Conservation (phyloP, 2,329 filamentous ascomycete genomes). For the Aspergillus pseudoviridinutans region DNA sequence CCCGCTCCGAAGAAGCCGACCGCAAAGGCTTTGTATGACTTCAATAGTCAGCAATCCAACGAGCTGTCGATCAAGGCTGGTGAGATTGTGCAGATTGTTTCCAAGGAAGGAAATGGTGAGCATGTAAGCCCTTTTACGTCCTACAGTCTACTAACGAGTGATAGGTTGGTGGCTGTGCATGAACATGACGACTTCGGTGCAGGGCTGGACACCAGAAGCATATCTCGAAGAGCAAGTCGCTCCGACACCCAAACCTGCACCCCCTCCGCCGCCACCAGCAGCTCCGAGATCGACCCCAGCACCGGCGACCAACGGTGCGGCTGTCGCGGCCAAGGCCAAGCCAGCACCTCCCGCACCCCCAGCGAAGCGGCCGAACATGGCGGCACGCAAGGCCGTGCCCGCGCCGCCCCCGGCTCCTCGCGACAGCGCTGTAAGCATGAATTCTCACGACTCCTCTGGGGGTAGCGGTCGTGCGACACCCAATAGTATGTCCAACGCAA, state of each 20-base stretch:
- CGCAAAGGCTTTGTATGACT: constrained; percentile 91
- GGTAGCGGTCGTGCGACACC: constrained; percentile 68
- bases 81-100: constrained; percentile 81
- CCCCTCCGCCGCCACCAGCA: constrained; percentile 47
- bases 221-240: constrained; percentile 76
- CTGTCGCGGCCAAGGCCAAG: constrained; percentile 52
- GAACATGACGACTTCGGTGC: constrained; percentile 61
- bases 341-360: constrained; percentile 73
- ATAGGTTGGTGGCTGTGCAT: constrained; percentile 95
- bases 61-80: constrained; percentile 77
- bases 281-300: constrained; percentile 55
- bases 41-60: constrained; percentile 76
- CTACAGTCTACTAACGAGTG: constrained; percentile 21
- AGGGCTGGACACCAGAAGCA: constrained; percentile 90
- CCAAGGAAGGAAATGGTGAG: constrained; percentile 93
- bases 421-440: constrained; percentile 56
- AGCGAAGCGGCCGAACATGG: constrained; percentile 69
- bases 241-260: constrained; percentile 57
- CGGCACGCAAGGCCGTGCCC: constrained; percentile 66
- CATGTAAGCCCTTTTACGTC: constrained; percentile 5
- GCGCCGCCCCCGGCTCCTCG: constrained; percentile 62
- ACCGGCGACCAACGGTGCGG: constrained; percentile 53
- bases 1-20: constrained; percentile 64
- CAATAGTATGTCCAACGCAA: constrained; percentile 53
- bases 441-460: constrained; percentile 50